Base-by-base conservation (phyloP, 2,329 filamentous ascomycete species). In the Helotiales sp. region DNA sequence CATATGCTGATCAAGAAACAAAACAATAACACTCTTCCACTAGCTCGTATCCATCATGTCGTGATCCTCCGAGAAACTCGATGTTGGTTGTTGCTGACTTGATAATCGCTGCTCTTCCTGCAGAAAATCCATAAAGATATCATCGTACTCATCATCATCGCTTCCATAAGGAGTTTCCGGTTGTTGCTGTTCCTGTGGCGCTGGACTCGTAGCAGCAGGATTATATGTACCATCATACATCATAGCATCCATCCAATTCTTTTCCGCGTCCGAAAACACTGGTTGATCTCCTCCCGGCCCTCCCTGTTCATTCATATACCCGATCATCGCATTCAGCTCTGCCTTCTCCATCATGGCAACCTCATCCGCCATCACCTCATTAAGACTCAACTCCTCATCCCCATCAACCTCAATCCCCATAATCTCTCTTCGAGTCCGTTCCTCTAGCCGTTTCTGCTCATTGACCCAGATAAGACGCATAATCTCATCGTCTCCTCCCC, bases 111-210 rank as follows among this genome's bases (percentile, higher is more conserved):
- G 67, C 48, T 79, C 75, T 59, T 79, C 73, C n/a, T 81, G 77
- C 51, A 84, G 72, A 34, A 90, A 70, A 63, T 90, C 85, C 76
- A 84, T 82, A 69, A 96, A 87, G 9, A 87, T 72, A 47, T 78
- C 74, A 62, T 87, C 84, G 65, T 86, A 87, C 42, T 86, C 83
- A 13, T 80, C 80, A 46, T 86, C 83, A 52, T 86, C 83, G 52
- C 67, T 70, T 34, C 67, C 70, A 58, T 69, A 70, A 10, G 49
- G 29, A 2, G 63, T 64, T 13, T 68, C 61, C 7, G 59, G 56
- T 24, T 52, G 31, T 42, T 52, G 54, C 31, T 63, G 60, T 29
- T 52, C 27, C 25, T 46, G 22, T 29, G 31, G 24, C 29, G 22
- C n/a, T 44, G 31, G 7, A 17, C 48, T 12, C 54, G 57, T 9